phyloP scores from a whole-genome alignment of 495 filamentous ascomycete species.

The Penicillium paxilli region DNA sequence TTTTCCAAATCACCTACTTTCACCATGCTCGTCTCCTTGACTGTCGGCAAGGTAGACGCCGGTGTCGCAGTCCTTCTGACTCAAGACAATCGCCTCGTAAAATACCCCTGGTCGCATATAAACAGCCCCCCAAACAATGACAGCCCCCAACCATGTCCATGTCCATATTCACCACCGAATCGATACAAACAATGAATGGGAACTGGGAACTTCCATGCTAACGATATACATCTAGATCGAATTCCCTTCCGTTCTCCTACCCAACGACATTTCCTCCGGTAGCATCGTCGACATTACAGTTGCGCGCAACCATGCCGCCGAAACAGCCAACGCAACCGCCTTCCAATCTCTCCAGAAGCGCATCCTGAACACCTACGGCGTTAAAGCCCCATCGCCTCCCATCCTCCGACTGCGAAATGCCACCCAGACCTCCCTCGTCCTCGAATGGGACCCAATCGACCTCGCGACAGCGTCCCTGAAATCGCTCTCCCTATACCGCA shows the following conservation, averaged over 20 bases:
- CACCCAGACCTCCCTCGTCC: constrained; percentile 93
- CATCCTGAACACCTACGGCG: constrained; percentile 84
- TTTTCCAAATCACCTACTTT: not conserved
- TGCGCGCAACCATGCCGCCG: constrained; percentile 78
- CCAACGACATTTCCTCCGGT: constrained; percentile 88
- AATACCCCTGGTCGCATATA: constrained; percentile 31
- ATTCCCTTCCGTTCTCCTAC: constrained; percentile 96
- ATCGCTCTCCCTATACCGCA: constrained; percentile 86
- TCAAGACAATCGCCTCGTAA: constrained; percentile 93
- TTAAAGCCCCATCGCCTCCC: constrained; percentile 73
- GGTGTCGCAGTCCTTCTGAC: constrained; percentile 96
- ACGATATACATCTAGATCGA: constrained; percentile 70
- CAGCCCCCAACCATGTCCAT: too few relatives aligned
- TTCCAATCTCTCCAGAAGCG: constrained; percentile 84
- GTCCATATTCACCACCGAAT: too few relatives aligned
- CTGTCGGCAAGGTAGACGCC: constrained; percentile 98
- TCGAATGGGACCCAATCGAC: constrained; percentile 96
- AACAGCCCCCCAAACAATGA: too few relatives aligned
- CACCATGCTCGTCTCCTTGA: constrained; percentile 93
- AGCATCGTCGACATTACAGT: constrained; percentile 98
- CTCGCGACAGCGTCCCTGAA: constrained; percentile 90
- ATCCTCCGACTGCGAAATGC: constrained; percentile 89
- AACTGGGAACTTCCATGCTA: constrained; percentile 4
- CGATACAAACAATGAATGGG: too few relatives aligned
- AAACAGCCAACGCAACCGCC: constrained; percentile 65